Evolutionary conservation across 495 filamentous ascomycete genomes (phyloP).

Genomic region (Oidiodendron maius): DNA sequence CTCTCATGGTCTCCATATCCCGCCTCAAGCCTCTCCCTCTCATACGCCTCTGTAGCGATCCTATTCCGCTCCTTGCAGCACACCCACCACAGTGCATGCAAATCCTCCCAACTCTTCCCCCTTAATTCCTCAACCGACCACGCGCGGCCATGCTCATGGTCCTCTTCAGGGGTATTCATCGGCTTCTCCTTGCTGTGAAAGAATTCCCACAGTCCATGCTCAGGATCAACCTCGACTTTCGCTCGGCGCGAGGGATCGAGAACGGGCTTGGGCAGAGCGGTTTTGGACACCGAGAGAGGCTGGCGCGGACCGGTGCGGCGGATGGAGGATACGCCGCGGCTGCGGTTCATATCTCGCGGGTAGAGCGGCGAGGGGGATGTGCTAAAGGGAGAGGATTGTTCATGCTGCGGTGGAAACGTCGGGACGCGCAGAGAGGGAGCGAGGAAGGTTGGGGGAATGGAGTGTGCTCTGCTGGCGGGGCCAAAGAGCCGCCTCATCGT

Average conservation of each 20-base stretch:
- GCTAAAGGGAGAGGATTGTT: slow-evolving; percentile 26
- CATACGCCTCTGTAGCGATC: slow-evolving; percentile 67
- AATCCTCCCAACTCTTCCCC: slow-evolving; percentile 85
- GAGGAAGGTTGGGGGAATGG: slow-evolving; percentile 20
- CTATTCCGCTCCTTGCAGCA: slow-evolving; percentile 91
- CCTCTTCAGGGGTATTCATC: slow-evolving; percentile 62
- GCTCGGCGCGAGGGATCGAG: slow-evolving; percentile 40
- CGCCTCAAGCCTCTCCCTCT: slow-evolving; percentile 56
- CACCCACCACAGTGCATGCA: slow-evolving; percentile 91
- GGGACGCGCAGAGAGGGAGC: slow-evolving; percentile 16
- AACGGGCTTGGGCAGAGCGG: slow-evolving; percentile 69
- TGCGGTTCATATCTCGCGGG: slow-evolving; percentile 55
- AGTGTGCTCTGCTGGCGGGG: slow-evolving; percentile 8
- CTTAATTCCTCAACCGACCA: slow-evolving; percentile 90
- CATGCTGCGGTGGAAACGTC: too few species aligned
- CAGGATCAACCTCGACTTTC: slow-evolving; percentile 50
- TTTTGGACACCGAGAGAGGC: slow-evolving; percentile 61
- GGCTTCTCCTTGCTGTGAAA: slow-evolving; percentile 62
- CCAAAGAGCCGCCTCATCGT: slow-evolving; percentile 20
- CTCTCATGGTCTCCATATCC: slow-evolving; percentile 65
- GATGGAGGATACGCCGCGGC: slow-evolving; percentile 76
- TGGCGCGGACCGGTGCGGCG: slow-evolving; percentile 70
- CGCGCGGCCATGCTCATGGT: slow-evolving; percentile 61
- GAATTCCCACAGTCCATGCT: slow-evolving; percentile 94
- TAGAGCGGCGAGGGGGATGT: slow-evolving; percentile 29